Evolutionary conservation across 2,329 filamentous ascomycete species (phyloP).

Genomic region (Beauveria pseudobassiana): DNA sequence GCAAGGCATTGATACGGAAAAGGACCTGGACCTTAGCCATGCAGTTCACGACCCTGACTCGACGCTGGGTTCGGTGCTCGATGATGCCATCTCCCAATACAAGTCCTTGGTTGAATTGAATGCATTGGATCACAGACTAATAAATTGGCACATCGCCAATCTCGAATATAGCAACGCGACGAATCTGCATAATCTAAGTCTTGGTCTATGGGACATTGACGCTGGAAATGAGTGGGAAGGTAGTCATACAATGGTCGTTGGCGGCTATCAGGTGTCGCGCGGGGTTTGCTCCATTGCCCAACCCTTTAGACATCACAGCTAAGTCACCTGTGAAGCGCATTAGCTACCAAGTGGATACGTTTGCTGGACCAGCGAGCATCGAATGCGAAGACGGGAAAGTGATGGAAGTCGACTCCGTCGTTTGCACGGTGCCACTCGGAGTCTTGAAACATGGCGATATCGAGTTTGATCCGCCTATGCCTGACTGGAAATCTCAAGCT

Average conservation of each 20-base stretch:
- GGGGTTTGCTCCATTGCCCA: slow-evolving; percentile 73
- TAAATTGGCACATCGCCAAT: slow-evolving; percentile 99
- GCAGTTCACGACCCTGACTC: slow-evolving; percentile 58
- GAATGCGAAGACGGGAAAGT: slow-evolving; percentile 70
- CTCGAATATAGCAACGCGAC: slow-evolving; percentile 95
- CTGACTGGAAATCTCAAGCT: slow-evolving; percentile 73
- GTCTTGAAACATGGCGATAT: slow-evolving; percentile 80
- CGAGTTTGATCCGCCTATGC: slow-evolving; percentile 84
- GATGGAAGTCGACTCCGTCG: slow-evolving; percentile 81
- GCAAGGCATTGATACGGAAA: slow-evolving; percentile 51
- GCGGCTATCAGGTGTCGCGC: slow-evolving; percentile 90
- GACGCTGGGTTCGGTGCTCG: slow-evolving; percentile 83
- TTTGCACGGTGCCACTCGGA: slow-evolving; percentile 83
- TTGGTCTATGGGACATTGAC: slow-evolving; percentile 93
- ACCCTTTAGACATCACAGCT: slow-evolving; percentile 67
- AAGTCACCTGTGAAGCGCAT: slow-evolving; percentile 67
- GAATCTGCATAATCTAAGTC: slow-evolving; percentile 77
- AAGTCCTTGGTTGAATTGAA: slow-evolving; percentile 73
- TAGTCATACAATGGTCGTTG: slow-evolving; percentile 84
- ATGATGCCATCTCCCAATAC: slow-evolving; percentile 86
- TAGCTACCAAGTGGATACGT: slow-evolving; percentile 46
- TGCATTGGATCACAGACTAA: slow-evolving; percentile 76
- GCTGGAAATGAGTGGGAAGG: slow-evolving; percentile 97
- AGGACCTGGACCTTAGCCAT: slow-evolving; percentile 63
- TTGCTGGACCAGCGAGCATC: slow-evolving; percentile 47